Conservation (phyloP, 495 filamentous ascomycete species). For the Sordaria brevicollis region DNA sequence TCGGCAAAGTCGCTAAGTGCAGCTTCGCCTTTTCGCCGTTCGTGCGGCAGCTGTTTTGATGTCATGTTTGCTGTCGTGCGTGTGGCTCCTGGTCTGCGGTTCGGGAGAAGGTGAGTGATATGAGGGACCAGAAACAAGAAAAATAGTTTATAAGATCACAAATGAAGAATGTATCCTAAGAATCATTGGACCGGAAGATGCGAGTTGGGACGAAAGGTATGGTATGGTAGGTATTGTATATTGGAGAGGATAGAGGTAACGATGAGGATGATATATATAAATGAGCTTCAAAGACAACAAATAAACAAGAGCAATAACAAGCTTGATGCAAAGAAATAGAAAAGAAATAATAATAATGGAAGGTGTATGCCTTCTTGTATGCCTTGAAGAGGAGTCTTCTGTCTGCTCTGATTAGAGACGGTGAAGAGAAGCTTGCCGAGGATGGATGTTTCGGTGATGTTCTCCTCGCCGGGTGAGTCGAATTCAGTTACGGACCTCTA, state of each 20-base stretch:
- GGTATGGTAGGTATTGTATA: not conserved
- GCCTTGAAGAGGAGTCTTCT: not conserved
- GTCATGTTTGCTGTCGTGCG: slow-evolving; percentile 44
- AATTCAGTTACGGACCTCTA: slow-evolving; percentile 1
- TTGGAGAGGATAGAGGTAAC: not conserved
- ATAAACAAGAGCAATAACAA: not conserved
- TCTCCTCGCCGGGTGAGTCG: slow-evolving; percentile 23
- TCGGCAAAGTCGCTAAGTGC: slow-evolving; percentile 96
- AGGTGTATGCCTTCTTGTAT: not conserved
- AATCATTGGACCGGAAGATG: slow-evolving; percentile 10
- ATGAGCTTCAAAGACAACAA: not conserved
- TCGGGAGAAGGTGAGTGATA: not conserved
- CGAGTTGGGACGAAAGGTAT: not conserved
- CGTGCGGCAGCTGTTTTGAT: slow-evolving; percentile 56
- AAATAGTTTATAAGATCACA: not conserved
- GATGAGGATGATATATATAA: not conserved
- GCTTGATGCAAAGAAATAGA: not conserved
- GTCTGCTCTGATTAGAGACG: not conserved
- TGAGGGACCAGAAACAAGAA: not conserved
- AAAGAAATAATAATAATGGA: not conserved
- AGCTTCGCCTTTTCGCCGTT: slow-evolving; percentile 77
- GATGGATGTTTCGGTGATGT: not conserved
- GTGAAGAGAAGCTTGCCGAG: no score
- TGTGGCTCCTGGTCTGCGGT: slow-evolving; percentile 1
- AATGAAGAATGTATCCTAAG: slow-evolving; percentile 1